Base-by-base conservation (phyloP, 345 rosid species). In the Corchorus olitorius region DNA sequence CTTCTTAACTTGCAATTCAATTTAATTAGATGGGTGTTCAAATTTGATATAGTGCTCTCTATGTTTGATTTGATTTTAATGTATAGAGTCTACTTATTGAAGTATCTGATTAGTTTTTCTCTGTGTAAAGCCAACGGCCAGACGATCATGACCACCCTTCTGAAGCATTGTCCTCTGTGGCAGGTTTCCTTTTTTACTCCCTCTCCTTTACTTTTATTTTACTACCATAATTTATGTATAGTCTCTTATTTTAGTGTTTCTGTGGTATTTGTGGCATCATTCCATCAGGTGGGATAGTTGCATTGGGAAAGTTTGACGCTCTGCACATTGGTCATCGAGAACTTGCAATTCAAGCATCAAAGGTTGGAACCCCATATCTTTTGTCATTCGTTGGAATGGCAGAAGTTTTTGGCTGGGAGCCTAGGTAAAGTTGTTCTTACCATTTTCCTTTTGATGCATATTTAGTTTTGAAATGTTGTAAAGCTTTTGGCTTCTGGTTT, bases 281-380 rank as follows among this genome's bases (percentile, higher is more conserved):
- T 67, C 22, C 19, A 54, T 15, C 85, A 93, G 98, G 99, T 83
- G 98, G 97, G 75, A 84, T 93, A 45, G 98, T 91, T 76, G 98
- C 97, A n/a, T 87, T 91, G 69, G 99, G 98, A 77, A 96, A 96
- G 81, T 96, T 96, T 86, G 99, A 96, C 73, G 99, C 98, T 12
- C 87, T 96, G 81, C 97, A 93, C 77, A 67, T 89, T 49, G 97
- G 99, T 66, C 99, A 96, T 82, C 90, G 97, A 41, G 98, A 96
- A 86, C 99, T 93, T 67, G 94, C 94, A 0, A 84, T 89, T 86
- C 94, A 89, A 83, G 99, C 99, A 78, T 93, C 99, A 27, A 96
- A 85, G 81, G 81, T 85, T 68, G 99, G 98, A 81, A 79, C 82
- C 60, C 98, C 99, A 2, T 90, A 80, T 86, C 89, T 91, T 53